phyloP scores from a whole-genome alignment of 2,329 filamentous ascomycete genomes.

The Teratosphaeria zuluensis region DNA sequence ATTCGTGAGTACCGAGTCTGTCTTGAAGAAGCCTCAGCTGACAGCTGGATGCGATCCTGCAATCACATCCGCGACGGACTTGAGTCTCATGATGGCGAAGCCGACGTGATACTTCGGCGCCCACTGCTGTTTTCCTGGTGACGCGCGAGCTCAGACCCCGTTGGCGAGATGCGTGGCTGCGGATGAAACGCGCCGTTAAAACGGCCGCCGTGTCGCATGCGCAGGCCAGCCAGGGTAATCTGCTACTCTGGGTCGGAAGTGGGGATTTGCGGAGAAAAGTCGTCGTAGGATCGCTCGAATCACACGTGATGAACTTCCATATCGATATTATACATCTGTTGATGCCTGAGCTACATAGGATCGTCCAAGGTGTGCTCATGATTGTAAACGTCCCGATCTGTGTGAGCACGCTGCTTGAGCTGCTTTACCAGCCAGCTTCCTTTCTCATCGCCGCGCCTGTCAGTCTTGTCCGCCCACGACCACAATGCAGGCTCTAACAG shows the following conservation, averaged over 20 bases:
- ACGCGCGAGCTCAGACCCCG: not conserved
- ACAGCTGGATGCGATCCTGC: not conserved
- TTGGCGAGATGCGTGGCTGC: not conserved
- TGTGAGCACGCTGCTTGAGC: constrained; percentile 7
- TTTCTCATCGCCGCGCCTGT: constrained; percentile 12
- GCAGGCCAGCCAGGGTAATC: no score
- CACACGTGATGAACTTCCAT: not conserved
- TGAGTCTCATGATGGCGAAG: not conserved
- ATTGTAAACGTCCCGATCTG: not conserved
- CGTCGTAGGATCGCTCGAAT: not conserved
- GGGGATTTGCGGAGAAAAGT: not conserved
- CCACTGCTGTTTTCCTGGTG: not conserved
- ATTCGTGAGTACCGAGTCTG: not conserved
- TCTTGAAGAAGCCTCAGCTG: not conserved
- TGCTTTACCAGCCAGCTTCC: constrained; percentile 22
- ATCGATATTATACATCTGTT: not conserved
- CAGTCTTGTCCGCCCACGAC: constrained; percentile 24
- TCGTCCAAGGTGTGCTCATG: not conserved
- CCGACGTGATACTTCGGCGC: not conserved
- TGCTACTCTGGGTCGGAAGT: not conserved
- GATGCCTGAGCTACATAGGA: not conserved
- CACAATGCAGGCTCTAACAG: constrained; percentile 25
- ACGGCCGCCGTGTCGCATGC: not conserved
- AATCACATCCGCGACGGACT: not conserved
- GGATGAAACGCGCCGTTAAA: not conserved